A percentile compares a stretch with the other conserved stretches of the same genome.
Conservation (phyloP, 1,284 basidiomycete genomes). For the Papiliotrema laurentii region DNA sequence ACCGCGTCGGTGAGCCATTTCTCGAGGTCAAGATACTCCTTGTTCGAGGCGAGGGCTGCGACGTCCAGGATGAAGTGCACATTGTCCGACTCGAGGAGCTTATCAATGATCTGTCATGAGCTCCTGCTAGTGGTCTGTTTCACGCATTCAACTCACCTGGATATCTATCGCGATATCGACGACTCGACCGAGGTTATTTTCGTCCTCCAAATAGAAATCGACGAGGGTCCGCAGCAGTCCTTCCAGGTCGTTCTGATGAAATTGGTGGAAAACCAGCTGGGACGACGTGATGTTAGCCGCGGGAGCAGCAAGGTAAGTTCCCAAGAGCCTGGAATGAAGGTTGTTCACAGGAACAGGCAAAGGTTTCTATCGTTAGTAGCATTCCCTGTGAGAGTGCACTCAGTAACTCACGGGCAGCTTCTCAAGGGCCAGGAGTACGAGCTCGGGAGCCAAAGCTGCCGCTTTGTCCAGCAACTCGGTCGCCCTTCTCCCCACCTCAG, state of each 20-base stretch:
- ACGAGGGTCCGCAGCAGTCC: constrained; percentile 82
- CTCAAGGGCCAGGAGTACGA: constrained; percentile 88
- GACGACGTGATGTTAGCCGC: constrained; percentile 81
- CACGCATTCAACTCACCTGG: constrained; percentile 57
- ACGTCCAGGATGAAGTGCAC: constrained; percentile 87
- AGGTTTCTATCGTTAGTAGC: constrained; percentile 54
- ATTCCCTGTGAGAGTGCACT: background rate
- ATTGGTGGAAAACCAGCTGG: constrained; percentile 91
- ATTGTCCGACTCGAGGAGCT: constrained; percentile 78
- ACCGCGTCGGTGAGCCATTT: constrained; percentile 93
- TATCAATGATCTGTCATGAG: constrained; percentile 71
- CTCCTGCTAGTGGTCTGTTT: too few relatives aligned
- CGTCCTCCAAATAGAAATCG: constrained; percentile 87
- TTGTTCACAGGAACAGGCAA: constrained; percentile 84
- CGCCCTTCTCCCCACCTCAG: constrained; percentile 67
- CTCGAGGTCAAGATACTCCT: constrained; percentile 92
- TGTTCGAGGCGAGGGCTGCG: constrained; percentile 83
- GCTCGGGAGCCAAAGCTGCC: constrained; percentile 73
- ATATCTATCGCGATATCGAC: constrained; percentile 93
- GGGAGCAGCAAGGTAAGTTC: constrained; percentile 67
- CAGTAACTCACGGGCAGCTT: constrained; percentile 70
- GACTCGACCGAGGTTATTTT: constrained; percentile 88
- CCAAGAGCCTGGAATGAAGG: constrained; percentile 77
- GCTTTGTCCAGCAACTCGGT: constrained; percentile 89
- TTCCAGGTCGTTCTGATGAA: constrained; percentile 83